These are phyloP conservation scores for Pseudoturritis turrita DNA, from an alignment of 345 rosid species.

Conservation along the genomic window DNA sequence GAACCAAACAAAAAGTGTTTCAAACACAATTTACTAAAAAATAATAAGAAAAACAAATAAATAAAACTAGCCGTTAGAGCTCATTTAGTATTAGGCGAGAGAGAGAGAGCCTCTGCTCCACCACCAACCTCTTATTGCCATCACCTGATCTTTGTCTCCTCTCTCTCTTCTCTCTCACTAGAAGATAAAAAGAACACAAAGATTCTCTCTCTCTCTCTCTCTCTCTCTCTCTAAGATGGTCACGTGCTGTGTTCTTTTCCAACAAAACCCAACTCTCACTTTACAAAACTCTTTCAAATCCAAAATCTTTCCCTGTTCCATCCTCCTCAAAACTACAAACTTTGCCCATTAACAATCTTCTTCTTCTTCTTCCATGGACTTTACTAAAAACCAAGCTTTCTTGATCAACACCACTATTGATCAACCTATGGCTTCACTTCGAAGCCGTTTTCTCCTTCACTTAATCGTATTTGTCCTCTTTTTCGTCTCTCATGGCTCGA, in stretches of 20 bases:
- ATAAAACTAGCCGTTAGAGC: slow-evolving; percentile 54
- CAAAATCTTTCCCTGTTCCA: slow-evolving; percentile 30
- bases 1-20: slow-evolving; percentile 26
- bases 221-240: slow-evolving; percentile 33
- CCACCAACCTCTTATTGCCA: slow-evolving; percentile 28
- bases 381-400: not conserved
- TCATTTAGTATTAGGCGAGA: slow-evolving; percentile 16
- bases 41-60: not conserved
- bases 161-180: slow-evolving; percentile 22
- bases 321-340: not conserved
- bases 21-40: slow-evolving; percentile 8
- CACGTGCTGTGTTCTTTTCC: slow-evolving; percentile 44
- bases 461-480: not conserved
- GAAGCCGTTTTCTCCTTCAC: slow-evolving; percentile 24
- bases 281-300: slow-evolving; percentile 40
- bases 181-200: slow-evolving; percentile 37
- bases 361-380: slow-evolving; percentile 16
- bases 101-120: slow-evolving; percentile 32
- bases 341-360: not conserved
- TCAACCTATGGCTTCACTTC: slow-evolving; percentile 22
- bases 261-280: slow-evolving; percentile 28
- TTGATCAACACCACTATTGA: slow-evolving; percentile 13
- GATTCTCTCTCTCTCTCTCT: slow-evolving; percentile 34
- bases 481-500: slow-evolving; percentile 26
- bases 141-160: slow-evolving; percentile 34